phyloP scores from a whole-genome alignment of 108 stramenopile genomes.

The Mayamaea pseudoterrestris region DNA sequence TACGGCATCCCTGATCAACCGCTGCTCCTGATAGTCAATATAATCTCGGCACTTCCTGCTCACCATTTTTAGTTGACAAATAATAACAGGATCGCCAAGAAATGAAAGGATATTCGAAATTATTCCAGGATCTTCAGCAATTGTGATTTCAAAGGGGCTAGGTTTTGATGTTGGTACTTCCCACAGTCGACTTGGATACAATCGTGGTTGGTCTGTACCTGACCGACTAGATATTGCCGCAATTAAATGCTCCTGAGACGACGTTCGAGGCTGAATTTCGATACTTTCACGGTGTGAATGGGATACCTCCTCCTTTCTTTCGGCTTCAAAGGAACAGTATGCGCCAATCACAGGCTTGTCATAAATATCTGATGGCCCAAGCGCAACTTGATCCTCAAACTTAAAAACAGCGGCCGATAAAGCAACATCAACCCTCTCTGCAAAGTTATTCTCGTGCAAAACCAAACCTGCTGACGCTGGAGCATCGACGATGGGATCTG shows the following conservation, averaged over 20 bases:
- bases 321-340: background rate
- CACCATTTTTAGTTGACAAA: slow-evolving; percentile 59
- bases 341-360: no score
- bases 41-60: slow-evolving; percentile 52
- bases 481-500: no score
- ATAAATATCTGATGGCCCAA: no score
- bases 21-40: slow-evolving; percentile 62
- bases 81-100: slow-evolving; percentile 71
- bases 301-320: background rate
- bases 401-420: slow-evolving; percentile 49
- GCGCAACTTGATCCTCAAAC: slow-evolving; percentile 39
- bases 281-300: no score
- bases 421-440: slow-evolving; percentile 57
- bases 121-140: slow-evolving; percentile 52
- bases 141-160: slow-evolving; percentile 63
- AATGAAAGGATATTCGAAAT: slow-evolving; percentile 45
- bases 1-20: slow-evolving; percentile 69
- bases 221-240: background rate
- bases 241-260: no score
- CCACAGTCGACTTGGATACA: slow-evolving; percentile 3
- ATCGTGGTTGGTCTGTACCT: background rate
- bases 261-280: no score
- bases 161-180: slow-evolving; percentile 24
- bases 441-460: slow-evolving; percentile 24
- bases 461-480: slow-evolving; percentile 7